Evolutionary conservation across 306 rosid species (phyloP), one percentile per base, ranked within the genome.

Genomic region (Pyrus pyrifolia): DNA sequence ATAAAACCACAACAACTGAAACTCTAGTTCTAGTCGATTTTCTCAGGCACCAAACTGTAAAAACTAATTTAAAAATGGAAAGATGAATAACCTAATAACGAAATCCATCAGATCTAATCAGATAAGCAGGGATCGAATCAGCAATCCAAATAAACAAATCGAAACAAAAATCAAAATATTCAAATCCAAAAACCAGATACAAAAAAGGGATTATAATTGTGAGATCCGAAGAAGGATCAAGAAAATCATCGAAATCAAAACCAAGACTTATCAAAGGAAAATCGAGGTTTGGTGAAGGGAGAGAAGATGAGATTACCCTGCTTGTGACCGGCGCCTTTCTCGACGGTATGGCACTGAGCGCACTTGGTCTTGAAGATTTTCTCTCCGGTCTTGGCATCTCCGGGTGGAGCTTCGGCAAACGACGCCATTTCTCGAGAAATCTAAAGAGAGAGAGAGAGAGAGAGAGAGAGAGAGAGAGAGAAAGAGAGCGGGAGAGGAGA

Each of bases 291-390:
- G 0, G 33, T 13, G 23, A 51, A 8, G 5, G 53, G 30, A 55
- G 35, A 74, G 44, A 66, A 18, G 23, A 22, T 2, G 14, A 11
- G 10, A 14, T 71, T 68, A 93, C 98, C 98, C 83, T 93, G 98
- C 79, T 93, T 93, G 88, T 93, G 98, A 18, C 98, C 97, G 40
- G 97, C 92, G 19, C 96, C 97, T 81, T 91, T 89, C 0, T 89
- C 98, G 11, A 82, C 97, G 71, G 97, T 91, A 86, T 93, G 98
- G 79, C 98, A 93, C 87, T 93, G 98, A 61, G 98, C 98, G 73
- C 98, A 93, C 87, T 93, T 93, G 45, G 86, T 89, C 82, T 44
- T 85, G 83, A 93, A 93, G 85, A 93, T 91, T 35, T 93, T 93
- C 71, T 89, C 98, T 5, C 98, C 98, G 33, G 71, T 8, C 66